Base-by-base conservation (phyloP, 352 stramenopile genomes). In the Globisporangium uncinulatum region DNA sequence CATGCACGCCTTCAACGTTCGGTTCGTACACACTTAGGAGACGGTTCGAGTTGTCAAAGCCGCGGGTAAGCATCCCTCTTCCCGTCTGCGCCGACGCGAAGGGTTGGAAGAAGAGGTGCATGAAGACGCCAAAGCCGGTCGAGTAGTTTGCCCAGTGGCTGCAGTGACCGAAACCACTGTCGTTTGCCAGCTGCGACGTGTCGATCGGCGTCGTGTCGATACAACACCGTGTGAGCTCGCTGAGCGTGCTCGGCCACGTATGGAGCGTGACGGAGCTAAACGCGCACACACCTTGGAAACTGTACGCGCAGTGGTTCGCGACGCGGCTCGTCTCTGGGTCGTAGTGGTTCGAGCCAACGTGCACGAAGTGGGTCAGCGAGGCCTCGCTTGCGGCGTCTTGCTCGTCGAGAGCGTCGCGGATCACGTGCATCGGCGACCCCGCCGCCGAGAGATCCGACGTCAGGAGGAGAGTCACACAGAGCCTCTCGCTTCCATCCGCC, bases 11-110 rank as follows among this genome's bases (percentile, higher is more conserved):
- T 41, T n/a, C 49, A 9, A 48, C 17, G 21, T 17, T 24, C 1
- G 57, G 57, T 49, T 80, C 55, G 45, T 73, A 83, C 11, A 83
- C 67, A 13, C 65, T 76, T 34, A 87, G 69, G 21, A 89, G 39
- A 4, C 66, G 70, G 53, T 88, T 88, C 66, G 82, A 75, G 39
- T 89, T 79, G 51, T 89, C 76, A 62, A 92, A 92, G 6, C 81
- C 81, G 20, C 76, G 76, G 8, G 63, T 65, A 63, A 89, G 85
- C 46, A 89, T 85, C 8, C 79, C 79, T n/a, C 63, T 76, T 3
- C 59, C 69, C 0, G 71, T 44, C 37, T 83, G 66, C 5, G 66
- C 65, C 6, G 83, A 64, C 0, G 74, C 66, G 20, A 83, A 68
- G 3, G 67, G 79, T 36, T 82, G 70, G 5, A 79, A 73, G n/a